Conservation (phyloP, 1,284 basidiomycete genomes). For the Naganishia albida region DNA sequence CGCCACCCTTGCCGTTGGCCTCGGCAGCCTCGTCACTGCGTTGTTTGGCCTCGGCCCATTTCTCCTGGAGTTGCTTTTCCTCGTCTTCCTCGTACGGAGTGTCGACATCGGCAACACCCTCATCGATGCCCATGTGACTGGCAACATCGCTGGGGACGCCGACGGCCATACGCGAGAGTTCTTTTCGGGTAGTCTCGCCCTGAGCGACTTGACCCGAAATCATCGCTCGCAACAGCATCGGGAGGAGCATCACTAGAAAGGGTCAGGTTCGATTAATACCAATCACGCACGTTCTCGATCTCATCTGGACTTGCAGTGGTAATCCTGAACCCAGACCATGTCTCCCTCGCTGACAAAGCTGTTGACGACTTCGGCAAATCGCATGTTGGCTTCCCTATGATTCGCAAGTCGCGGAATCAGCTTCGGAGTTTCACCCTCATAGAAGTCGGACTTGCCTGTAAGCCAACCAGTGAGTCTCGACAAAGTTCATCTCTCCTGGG, state of each 20-base stretch:
- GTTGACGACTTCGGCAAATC: conserved; percentile 86
- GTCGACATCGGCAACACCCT: conserved; percentile 38
- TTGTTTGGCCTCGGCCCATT: conserved; percentile 36
- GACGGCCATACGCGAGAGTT: conserved; percentile 73
- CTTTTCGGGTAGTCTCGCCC: conserved; percentile 65
- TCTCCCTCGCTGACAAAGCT: conserved; percentile 76
- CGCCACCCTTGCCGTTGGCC: conserved; percentile 54
- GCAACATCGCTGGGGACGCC: conserved; percentile 65
- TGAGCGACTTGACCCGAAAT: conserved; percentile 70
- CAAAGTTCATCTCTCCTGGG: conserved; percentile 98
- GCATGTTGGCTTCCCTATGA: conserved; percentile 88
- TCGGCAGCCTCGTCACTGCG: conserved; percentile 49
- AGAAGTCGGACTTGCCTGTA: conserved; percentile 57
- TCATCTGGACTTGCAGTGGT: conserved; percentile 60
- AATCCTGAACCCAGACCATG: conserved; percentile 99
- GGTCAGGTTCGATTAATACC: background rate
- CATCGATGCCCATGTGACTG: conserved; percentile 55
- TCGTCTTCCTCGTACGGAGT: conserved; percentile 47
- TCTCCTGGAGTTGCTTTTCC: conserved; percentile 33
- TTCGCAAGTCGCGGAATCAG: background rate
- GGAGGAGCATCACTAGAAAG: conserved; percentile 78
- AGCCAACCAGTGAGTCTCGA: conserved; percentile 96
- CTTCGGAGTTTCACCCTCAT: too few species aligned
- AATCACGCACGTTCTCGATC: background rate
- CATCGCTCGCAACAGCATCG: conserved; percentile 85